Evolutionary conservation across 2,329 filamentous ascomycete genomes (phyloP).

Genomic region (Plectosphaerella plurivora): DNA sequence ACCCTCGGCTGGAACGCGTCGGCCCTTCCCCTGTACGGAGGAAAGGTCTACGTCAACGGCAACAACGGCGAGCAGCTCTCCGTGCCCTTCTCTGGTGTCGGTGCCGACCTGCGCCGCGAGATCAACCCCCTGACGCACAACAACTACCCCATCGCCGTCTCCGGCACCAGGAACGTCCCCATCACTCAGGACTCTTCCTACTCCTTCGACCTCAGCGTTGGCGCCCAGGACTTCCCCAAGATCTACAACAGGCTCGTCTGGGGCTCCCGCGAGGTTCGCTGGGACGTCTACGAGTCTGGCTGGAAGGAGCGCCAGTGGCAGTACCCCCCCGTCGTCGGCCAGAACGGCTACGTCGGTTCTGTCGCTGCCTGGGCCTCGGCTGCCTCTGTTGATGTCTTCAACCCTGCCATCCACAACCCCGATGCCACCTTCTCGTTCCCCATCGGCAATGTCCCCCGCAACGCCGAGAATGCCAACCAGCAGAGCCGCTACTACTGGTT

Average conservation of each 20-base stretch:
- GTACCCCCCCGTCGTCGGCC: constrained; percentile 33
- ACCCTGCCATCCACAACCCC: constrained; percentile 16
- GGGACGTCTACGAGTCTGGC: constrained; percentile 26
- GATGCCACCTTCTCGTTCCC: constrained; percentile 20
- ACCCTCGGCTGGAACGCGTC: constrained; percentile 16
- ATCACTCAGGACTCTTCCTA: constrained; percentile 5
- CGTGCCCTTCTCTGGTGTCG: constrained; percentile 26
- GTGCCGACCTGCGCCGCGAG: constrained; percentile 16
- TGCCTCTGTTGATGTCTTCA: constrained; percentile 10
- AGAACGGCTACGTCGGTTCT: constrained; percentile 35
- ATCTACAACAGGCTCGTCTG: constrained; percentile 14
- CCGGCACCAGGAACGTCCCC: constrained; percentile 3
- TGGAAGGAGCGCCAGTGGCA: constrained; percentile 36
- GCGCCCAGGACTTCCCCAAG: constrained; percentile 14
- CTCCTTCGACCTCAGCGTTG: constrained; percentile 11
- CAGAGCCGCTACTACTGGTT: constrained; percentile 31
- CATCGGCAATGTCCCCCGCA: constrained; percentile 13
- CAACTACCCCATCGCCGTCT: constrained; percentile 10
- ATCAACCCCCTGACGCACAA: constrained; percentile 13
- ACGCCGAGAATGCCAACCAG: constrained; percentile 4
- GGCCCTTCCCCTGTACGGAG: constrained; percentile 27
- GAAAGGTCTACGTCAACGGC: constrained; percentile 24
- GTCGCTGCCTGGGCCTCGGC: constrained; percentile 20
- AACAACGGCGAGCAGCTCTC: constrained; percentile 25
- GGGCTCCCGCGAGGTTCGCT: constrained; percentile 17